Evolutionary conservation across 163 green algal genomes (phyloP).

Genomic region (Chlorella variabilis): DNA sequence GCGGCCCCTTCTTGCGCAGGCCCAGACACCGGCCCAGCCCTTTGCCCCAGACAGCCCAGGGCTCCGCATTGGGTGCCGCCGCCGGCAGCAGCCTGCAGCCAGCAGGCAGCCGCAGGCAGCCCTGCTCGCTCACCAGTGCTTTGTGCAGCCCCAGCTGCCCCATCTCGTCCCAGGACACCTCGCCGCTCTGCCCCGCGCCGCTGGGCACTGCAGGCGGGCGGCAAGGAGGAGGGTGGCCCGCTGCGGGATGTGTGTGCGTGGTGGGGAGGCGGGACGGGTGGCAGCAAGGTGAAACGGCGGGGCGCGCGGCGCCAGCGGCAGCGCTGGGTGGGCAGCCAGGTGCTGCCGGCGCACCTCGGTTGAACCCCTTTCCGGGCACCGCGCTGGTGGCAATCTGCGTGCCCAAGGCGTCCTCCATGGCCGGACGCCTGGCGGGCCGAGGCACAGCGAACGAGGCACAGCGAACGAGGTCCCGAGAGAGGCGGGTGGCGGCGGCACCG

Average conservation of each 20-base stretch:
- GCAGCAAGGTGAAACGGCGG: background rate
- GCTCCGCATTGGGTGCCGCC: too few relatives aligned
- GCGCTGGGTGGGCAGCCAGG: too few relatives aligned
- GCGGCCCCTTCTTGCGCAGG: too few relatives aligned
- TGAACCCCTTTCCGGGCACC: background rate
- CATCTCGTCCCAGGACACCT: conserved; percentile 32
- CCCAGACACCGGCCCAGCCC: too few relatives aligned
- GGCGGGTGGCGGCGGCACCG: too few relatives aligned
- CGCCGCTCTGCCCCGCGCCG: background rate
- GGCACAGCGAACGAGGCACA: too few relatives aligned
- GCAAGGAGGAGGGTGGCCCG: background rate
- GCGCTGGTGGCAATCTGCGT: conserved; percentile 16
- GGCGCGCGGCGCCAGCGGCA: too few relatives aligned
- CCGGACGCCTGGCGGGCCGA: too few relatives aligned
- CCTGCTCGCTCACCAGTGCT: conserved; percentile 1
- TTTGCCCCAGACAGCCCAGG: too few relatives aligned
- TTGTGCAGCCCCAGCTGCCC: conserved; percentile 37
- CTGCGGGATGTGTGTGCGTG: background rate
- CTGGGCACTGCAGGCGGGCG: conserved; percentile 8
- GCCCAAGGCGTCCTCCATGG: conserved; percentile 16
- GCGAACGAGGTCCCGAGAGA: too few relatives aligned
- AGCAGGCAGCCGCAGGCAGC: too few relatives aligned
- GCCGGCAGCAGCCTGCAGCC: too few relatives aligned
- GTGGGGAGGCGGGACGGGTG: background rate
- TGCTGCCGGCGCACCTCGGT: conserved; percentile 1